These are phyloP conservation scores for Lepraria neglecta DNA, from an alignment of 495 filamentous ascomycete genomes.

Conservation along the genomic window DNA sequence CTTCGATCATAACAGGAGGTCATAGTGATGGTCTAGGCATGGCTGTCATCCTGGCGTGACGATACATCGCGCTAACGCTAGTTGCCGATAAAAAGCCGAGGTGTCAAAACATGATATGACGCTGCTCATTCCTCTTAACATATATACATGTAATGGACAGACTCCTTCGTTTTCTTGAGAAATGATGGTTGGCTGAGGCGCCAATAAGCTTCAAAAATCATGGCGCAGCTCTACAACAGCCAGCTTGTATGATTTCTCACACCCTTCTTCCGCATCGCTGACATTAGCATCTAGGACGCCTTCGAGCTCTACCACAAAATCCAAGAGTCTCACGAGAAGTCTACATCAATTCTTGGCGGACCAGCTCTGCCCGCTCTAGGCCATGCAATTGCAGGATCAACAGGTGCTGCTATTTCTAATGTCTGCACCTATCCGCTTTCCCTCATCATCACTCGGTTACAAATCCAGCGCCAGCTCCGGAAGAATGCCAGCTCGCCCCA, in stretches of 20 bases:
- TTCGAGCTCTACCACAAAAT: slow-evolving; percentile 47
- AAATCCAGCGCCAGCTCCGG: slow-evolving; percentile 64
- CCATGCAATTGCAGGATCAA: slow-evolving; percentile 75
- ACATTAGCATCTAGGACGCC: slow-evolving; percentile 36
- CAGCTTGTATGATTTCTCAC: slow-evolving; percentile 23
- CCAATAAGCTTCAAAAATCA: not conserved
- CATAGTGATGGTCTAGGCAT: too few relatives aligned
- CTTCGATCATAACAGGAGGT: too few relatives aligned
- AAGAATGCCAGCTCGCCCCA: slow-evolving; percentile 36
- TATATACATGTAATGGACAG: too few relatives aligned
- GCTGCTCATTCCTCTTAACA: too few relatives aligned
- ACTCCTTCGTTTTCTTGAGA: too few relatives aligned
- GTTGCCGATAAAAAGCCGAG: too few relatives aligned
- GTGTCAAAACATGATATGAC: too few relatives aligned
- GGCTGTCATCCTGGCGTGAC: too few relatives aligned
- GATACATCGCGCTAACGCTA: too few relatives aligned
- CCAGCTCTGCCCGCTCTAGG: slow-evolving; percentile 74
- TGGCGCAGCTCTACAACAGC: slow-evolving; percentile 30
- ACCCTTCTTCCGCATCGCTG: not conserved
- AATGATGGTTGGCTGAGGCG: too few relatives aligned
- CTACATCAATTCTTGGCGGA: slow-evolving; percentile 36
- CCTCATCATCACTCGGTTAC: slow-evolving; percentile 76
- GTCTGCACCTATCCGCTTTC: slow-evolving; percentile 75
- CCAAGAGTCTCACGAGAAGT: slow-evolving; percentile 33
- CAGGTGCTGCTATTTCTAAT: slow-evolving; percentile 75